Percentiles rank a stretch among this genome's conserved stretches.
phyloP scores from a whole-genome alignment of 495 filamentous ascomycete species.

The Penicillium maclennaniae region DNA sequence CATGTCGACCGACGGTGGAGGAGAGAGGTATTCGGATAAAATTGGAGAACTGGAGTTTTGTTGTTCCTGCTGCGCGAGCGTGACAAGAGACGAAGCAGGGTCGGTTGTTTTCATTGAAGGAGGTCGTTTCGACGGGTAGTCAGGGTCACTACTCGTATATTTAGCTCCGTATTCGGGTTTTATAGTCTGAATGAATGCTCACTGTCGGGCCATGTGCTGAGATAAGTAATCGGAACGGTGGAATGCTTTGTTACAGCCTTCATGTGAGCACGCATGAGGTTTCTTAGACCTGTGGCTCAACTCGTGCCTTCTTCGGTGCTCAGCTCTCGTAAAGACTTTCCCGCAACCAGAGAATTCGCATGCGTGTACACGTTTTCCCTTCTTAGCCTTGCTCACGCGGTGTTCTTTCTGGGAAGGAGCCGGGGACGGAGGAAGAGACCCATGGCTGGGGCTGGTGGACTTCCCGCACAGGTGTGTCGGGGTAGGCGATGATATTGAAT shows the following conservation, averaged over 20 bases:
- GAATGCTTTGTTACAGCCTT: constrained; percentile 17
- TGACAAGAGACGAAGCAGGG: not conserved
- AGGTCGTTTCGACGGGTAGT: not conserved
- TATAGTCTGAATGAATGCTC: not conserved
- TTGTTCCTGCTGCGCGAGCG: not conserved
- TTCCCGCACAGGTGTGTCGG: not conserved
- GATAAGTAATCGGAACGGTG: constrained; percentile 20
- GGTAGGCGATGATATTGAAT: not conserved
- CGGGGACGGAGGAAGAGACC: constrained; percentile 17
- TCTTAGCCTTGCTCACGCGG: constrained; percentile 76
- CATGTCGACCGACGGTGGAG: not conserved
- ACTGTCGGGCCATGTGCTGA: constrained; percentile 18
- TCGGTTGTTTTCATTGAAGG: not conserved
- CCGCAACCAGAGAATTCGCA: constrained; percentile 58
- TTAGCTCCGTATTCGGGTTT: not conserved
- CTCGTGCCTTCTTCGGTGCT: constrained; percentile 50
- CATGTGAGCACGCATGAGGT: constrained; percentile 7
- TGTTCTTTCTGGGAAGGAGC: constrained; percentile 62
- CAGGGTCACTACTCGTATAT: not conserved
- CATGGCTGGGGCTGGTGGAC: not conserved
- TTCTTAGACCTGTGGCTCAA: constrained; percentile 15
- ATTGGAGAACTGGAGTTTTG: not conserved
- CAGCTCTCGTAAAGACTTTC: constrained; percentile 78
- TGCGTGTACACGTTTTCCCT: constrained; percentile 73
- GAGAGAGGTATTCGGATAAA: not conserved